Conservation (phyloP, 345 rosid genomes). For the Balakata baccata region DNA sequence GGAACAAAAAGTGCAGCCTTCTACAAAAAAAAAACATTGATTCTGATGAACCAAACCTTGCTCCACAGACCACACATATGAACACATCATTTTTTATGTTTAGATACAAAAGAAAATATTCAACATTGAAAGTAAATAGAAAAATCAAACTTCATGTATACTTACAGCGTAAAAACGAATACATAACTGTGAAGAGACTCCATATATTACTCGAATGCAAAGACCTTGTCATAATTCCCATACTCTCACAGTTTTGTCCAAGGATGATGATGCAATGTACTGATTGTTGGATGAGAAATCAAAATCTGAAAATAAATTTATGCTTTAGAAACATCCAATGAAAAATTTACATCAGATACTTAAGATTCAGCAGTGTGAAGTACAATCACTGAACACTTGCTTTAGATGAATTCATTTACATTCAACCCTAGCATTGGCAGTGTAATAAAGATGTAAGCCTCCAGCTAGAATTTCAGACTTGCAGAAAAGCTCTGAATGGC, state of each 20-base stretch:
- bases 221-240: constrained; percentile 91
- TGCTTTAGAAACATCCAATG: constrained; percentile 22
- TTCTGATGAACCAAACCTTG: not conserved
- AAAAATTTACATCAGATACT: not conserved
- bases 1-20: not conserved
- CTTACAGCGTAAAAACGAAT: constrained; percentile 97
- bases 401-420: not conserved
- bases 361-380: not conserved
- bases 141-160: constrained; percentile 10
- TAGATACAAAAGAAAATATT: not conserved
- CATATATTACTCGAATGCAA: constrained; percentile 95
- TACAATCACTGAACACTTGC: not conserved
- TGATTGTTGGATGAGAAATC: constrained; percentile 98
- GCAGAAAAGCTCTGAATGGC: not conserved
- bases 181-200: constrained; percentile 76
- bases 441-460: not conserved
- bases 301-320: constrained; percentile 61
- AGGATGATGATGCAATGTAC: constrained; percentile 84
- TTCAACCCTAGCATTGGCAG: not conserved
- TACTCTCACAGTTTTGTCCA: constrained; percentile 95
- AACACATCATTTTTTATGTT: not conserved
- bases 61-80: not conserved
- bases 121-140: constrained; percentile 8
- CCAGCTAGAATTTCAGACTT: not conserved
- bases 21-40: not conserved